Percentiles rank a stretch among this genome's conserved stretches.
Conservation (phyloP, 768 basidiomycete genomes). For the Pluteus cervinus region DNA sequence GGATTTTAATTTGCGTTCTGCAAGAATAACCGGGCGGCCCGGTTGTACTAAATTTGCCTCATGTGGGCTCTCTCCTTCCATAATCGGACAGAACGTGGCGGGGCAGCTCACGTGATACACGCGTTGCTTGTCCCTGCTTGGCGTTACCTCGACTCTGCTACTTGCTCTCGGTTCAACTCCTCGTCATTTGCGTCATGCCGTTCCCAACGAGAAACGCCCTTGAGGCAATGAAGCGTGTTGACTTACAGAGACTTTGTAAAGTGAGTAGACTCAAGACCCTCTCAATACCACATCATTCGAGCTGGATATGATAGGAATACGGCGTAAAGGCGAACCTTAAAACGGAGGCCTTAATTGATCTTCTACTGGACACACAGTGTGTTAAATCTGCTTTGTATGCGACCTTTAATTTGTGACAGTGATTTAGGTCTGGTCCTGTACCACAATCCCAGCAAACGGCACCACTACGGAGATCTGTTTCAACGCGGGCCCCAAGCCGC, state of each 20-base stretch:
- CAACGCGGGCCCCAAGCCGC: conserved; percentile 30
- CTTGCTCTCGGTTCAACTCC: conserved; percentile 9
- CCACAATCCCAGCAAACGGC: conserved; percentile 16
- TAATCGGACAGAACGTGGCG: not conserved
- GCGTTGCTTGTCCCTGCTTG: conserved; percentile 51
- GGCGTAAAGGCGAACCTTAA: conserved; percentile 82
- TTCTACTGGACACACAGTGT: conserved; percentile 55
- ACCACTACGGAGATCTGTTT: conserved; percentile 26
- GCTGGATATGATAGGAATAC: no score
- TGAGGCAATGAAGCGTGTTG: conserved; percentile 40
- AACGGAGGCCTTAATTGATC: conserved; percentile 71
- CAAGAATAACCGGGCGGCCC: no score
- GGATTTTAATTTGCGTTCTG: no score
- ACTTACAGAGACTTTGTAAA: conserved; percentile 66
- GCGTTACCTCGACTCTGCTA: conserved; percentile 30
- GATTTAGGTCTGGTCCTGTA: conserved; percentile 19
- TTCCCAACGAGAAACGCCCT: conserved; percentile 36
- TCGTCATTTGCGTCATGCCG: conserved; percentile 25
- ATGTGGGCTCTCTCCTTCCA: no score
- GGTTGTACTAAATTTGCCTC: no score
- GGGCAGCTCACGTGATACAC: conserved; percentile 28
- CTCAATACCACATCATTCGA: no score
- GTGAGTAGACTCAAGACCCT: conserved; percentile 33
- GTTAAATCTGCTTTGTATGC: conserved; percentile 8
- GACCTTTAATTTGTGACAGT: conserved; percentile 8